Conservation (phyloP, 257 asterid species). For the Cordia subcordata region DNA sequence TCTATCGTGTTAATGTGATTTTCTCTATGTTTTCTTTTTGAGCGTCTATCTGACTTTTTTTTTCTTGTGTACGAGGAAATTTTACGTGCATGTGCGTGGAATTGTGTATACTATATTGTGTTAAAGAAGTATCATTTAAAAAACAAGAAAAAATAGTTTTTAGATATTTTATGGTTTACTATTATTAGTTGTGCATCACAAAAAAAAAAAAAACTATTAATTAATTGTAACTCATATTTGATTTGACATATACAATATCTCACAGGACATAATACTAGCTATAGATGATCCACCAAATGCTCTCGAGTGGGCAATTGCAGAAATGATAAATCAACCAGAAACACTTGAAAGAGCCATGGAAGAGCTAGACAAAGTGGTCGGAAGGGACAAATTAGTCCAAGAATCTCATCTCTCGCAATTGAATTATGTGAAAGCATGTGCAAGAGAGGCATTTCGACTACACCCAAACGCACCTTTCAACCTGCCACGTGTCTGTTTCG, state of each 20-base stretch:
- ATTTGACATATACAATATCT: background rate
- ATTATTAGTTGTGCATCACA: no score
- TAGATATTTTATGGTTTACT: no score
- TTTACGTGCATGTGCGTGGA: no score
- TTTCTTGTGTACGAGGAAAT: no score
- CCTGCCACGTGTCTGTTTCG: conserved; percentile 10
- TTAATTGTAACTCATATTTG: background rate
- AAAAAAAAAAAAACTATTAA: background rate
- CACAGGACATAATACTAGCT: conserved; percentile 18
- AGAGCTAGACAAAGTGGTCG: conserved; percentile 15
- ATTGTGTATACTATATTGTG: no score
- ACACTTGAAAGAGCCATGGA: background rate
- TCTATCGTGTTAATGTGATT: no score
- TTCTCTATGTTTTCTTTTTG: no score
- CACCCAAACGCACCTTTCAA: conserved; percentile 25
- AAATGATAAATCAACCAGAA: conserved; percentile 13
- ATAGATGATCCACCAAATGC: conserved; percentile 20
- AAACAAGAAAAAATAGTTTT: no score
- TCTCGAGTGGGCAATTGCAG: conserved; percentile 17
- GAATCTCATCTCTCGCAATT: conserved; percentile 7
- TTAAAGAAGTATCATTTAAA: no score
- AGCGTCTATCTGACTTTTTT: no score
- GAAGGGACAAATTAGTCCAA: conserved; percentile 12
- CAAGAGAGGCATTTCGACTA: conserved; percentile 24
- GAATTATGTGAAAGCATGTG: conserved; percentile 17